These are phyloP conservation scores for Novakomyces olei DNA, from an alignment of 805 yeast species.

Conservation along the genomic window DNA sequence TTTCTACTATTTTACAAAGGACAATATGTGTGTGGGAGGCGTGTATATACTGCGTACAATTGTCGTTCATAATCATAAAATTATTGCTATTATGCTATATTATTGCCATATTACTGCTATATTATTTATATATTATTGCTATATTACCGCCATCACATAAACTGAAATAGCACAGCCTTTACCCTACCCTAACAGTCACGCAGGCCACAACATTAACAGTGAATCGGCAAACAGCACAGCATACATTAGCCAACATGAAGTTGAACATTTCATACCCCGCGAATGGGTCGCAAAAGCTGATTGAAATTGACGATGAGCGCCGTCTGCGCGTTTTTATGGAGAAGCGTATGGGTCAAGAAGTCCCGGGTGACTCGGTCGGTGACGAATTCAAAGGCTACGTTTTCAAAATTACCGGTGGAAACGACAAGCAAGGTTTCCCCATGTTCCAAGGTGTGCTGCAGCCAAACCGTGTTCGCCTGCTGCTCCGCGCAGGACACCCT, in stretches of 20 bases:
- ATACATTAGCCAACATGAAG: slow-evolving; percentile 29
- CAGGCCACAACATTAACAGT: too few species aligned
- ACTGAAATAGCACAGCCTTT: too few species aligned
- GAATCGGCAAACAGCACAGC: too few species aligned
- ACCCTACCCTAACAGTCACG: too few species aligned
- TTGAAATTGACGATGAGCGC: slow-evolving; percentile 98
- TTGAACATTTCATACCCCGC: slow-evolving; percentile 99
- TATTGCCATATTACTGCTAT: too few species aligned
- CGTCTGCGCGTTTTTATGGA: slow-evolving; percentile 95
- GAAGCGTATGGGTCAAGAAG: slow-evolving; percentile 99
- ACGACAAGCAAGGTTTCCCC: slow-evolving; percentile 99
- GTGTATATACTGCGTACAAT: too few species aligned
- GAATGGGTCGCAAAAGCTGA: slow-evolving; percentile 97
- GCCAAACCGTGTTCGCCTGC: slow-evolving; percentile 97
- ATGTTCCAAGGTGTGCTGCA: slow-evolving; percentile 98
- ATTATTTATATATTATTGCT: too few species aligned
- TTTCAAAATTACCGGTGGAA: slow-evolving; percentile 98
- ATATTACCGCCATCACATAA: too few species aligned
- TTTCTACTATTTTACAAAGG: too few species aligned
- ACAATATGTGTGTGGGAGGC: too few species aligned
- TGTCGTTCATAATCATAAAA: too few species aligned
- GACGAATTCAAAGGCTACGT: slow-evolving; percentile 99
- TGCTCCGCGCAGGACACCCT: slow-evolving; percentile 81
- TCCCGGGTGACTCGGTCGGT: slow-evolving; percentile 93
- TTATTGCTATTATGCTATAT: too few species aligned